Conservation (phyloP, 139 green algal genomes). For the Spirogloea muscicola region DNA sequence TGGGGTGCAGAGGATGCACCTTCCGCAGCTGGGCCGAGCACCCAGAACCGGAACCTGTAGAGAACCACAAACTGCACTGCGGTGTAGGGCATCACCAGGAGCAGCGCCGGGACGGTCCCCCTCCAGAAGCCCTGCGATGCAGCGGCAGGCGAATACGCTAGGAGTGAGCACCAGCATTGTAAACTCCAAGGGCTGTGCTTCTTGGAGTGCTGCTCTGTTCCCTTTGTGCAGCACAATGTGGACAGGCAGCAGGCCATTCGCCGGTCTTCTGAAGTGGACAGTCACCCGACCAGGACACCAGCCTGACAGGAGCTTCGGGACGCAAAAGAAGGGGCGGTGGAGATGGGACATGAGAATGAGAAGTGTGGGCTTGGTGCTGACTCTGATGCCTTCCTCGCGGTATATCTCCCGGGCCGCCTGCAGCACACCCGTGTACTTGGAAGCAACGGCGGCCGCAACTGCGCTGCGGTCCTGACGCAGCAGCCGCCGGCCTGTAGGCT, state of each 20-base stretch:
- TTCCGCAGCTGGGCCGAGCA: not conserved
- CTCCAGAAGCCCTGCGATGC: constrained; percentile 91
- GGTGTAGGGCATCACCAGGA: constrained; percentile 93
- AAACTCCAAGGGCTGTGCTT: too few species aligned
- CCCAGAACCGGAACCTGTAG: constrained; percentile 56
- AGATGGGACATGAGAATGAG: not conserved
- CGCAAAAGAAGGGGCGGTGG: too few species aligned
- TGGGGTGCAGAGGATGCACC: not conserved
- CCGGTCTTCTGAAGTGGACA: too few species aligned
- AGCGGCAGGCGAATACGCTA: too few species aligned
- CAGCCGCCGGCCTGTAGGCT: constrained; percentile 41
- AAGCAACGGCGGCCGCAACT: not conserved
- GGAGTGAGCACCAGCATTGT: too few species aligned
- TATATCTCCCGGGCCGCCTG: constrained; percentile 81
- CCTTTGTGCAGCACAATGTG: too few species aligned
- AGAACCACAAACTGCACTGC: constrained; percentile 94
- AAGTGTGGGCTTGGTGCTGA: constrained; percentile 20
- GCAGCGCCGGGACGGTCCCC: constrained; percentile 84
- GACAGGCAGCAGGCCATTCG: too few species aligned
- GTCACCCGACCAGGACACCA: too few species aligned
- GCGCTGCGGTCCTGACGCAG: not conserved
- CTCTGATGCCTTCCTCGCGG: constrained; percentile 81
- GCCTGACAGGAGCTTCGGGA: too few species aligned
- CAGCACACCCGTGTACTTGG: constrained; percentile 82
- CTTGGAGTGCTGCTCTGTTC: too few species aligned